phyloP scores from a whole-genome alignment of 139 green algal genomes.

The Desmodesmus armatus region DNA sequence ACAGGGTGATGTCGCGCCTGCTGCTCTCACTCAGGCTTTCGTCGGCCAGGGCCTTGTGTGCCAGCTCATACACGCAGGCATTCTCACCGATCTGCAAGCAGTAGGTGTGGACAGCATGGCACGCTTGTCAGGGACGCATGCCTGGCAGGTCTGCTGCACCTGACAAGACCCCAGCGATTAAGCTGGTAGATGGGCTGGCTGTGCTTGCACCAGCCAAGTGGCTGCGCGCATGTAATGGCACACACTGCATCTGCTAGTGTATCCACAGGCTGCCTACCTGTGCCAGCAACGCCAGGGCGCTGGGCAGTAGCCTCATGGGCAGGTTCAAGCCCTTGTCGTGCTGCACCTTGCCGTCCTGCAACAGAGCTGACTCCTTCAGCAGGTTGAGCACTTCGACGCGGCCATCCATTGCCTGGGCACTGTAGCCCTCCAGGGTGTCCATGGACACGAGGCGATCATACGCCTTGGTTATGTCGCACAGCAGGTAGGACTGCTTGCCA shows the following conservation, averaged over 20 bases:
- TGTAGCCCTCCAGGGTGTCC: slow-evolving; percentile 31
- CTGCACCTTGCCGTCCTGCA: slow-evolving; percentile 33
- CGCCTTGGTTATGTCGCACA: slow-evolving; percentile 41
- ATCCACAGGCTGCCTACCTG: slow-evolving; percentile 31
- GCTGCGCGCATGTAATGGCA: too few species aligned
- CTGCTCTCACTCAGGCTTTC: slow-evolving; percentile 32
- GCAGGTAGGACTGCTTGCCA: slow-evolving; percentile 41
- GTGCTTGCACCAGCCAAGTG: too few species aligned
- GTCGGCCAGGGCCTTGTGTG: slow-evolving; percentile 36
- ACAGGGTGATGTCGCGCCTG: slow-evolving; percentile 44
- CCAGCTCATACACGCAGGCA: slow-evolving; percentile 22
- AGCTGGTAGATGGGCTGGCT: too few species aligned
- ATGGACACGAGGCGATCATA: slow-evolving; percentile 21
- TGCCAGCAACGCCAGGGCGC: slow-evolving; percentile 30
- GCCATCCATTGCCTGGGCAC: slow-evolving; percentile 9
- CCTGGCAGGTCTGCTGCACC: not conserved
- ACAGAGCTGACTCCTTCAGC: slow-evolving; percentile 36
- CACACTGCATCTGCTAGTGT: not conserved
- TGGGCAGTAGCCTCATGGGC: slow-evolving; percentile 31
- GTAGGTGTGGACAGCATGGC: too few species aligned
- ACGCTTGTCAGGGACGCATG: not conserved
- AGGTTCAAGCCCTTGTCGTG: slow-evolving; percentile 24
- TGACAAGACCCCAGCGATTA: too few species aligned
- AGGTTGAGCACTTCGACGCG: slow-evolving; percentile 39
- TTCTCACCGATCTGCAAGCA: slow-evolving; percentile 31